phyloP scores from a whole-genome alignment of 2,329 filamentous ascomycete species.

The Curvularia eragrostidis region DNA sequence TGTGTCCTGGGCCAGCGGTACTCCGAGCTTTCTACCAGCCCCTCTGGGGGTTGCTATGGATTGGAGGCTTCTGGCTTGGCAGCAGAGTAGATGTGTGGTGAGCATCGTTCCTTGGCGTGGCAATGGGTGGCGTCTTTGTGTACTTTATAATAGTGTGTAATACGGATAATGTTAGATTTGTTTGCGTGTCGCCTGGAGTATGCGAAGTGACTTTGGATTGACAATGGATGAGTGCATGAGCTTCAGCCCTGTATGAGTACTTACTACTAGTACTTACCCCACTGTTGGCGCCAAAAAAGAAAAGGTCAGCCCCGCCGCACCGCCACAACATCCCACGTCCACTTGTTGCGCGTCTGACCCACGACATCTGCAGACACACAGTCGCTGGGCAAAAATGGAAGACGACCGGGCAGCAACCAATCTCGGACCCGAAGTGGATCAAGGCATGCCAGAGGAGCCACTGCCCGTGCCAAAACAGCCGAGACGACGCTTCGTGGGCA shows the following conservation, averaged over 20 bases:
- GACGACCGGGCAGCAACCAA: conserved; percentile 75
- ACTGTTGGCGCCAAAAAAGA: background rate
- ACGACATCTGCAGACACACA: conserved; percentile 18
- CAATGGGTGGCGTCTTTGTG: background rate
- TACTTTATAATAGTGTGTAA: background rate
- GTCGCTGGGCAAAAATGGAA: conserved; percentile 64
- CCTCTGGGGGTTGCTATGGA: conserved; percentile 56
- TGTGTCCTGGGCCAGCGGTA: conserved; percentile 61
- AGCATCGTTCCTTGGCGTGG: background rate
- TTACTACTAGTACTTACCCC: background rate
- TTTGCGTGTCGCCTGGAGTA: background rate
- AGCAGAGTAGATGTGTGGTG: conserved; percentile 16
- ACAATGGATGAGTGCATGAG: background rate
- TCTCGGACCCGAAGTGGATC: conserved; percentile 71
- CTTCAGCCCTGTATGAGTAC: conserved; percentile 29
- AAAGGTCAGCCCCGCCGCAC: conserved; percentile 18
- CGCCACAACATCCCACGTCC: conserved; percentile 23
- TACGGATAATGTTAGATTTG: background rate
- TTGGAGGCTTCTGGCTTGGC: conserved; percentile 57
- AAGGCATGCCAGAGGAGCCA: conserved; percentile 64
- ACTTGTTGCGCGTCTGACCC: conserved; percentile 17
- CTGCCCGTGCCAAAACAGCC: conserved; percentile 69
- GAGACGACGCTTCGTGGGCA: conserved; percentile 90
- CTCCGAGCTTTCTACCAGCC: conserved; percentile 57
- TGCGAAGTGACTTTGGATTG: background rate